Evolutionary conservation across 805 yeast genomes (phyloP).

Genomic region (Candida michaelii): DNA sequence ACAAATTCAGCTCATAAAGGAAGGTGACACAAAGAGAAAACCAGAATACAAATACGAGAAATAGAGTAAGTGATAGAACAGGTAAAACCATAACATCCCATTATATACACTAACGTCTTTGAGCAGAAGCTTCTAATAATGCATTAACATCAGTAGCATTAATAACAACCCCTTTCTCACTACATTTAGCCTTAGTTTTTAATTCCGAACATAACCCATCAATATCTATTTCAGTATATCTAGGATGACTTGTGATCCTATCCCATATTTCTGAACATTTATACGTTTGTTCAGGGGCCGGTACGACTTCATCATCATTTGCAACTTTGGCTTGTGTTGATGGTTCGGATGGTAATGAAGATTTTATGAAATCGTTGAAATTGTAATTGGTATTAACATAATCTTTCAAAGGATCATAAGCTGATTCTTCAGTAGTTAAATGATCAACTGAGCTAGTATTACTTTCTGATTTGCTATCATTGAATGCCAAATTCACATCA

Average conservation of each 20-base stretch:
- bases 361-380: slow-evolving; percentile 38
- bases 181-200: slow-evolving; percentile 90
- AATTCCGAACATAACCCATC: slow-evolving; percentile 90
- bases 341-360: slow-evolving; percentile 27
- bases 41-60: too few species aligned
- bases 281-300: slow-evolving; percentile 59
- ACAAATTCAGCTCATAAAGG: too few species aligned
- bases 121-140: slow-evolving; percentile 36
- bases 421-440: slow-evolving; percentile 55
- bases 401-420: slow-evolving; percentile 52
- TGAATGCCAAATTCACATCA: slow-evolving; percentile 56
- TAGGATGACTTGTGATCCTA: slow-evolving; percentile 89
- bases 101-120: slow-evolving; percentile 11
- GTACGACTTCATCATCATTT: slow-evolving; percentile 53
- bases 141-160: slow-evolving; percentile 75
- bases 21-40: too few species aligned
- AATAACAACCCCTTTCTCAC: slow-evolving; percentile 88
- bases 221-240: slow-evolving; percentile 88
- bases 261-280: slow-evolving; percentile 96
- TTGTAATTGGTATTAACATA: slow-evolving; percentile 31
- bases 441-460: slow-evolving; percentile 39
- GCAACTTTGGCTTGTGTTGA: slow-evolving; percentile 2
- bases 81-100: not conserved
- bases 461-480: slow-evolving; percentile 17
- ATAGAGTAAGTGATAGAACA: too few species aligned